Evolutionary conservation across 1,284 basidiomycete species (phyloP).

Genomic region (Sanghuangporus sanghuang): DNA sequence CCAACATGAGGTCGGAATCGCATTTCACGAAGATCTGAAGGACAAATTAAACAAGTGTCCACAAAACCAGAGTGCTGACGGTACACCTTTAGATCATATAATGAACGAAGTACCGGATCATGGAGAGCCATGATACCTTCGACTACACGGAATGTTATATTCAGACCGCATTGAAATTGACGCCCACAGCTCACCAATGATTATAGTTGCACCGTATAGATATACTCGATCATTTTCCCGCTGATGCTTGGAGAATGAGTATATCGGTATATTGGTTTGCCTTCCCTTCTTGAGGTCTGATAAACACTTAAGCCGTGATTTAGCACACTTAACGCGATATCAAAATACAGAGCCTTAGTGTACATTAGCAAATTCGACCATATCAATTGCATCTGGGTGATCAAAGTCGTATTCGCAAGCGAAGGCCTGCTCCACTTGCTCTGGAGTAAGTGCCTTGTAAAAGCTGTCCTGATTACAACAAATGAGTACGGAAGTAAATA

Average conservation of each 20-base stretch:
- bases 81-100: slow-evolving; percentile 89
- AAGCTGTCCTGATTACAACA: slow-evolving; percentile 74
- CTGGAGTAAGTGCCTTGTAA: slow-evolving; percentile 77
- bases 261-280: slow-evolving; percentile 86
- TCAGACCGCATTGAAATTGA: slow-evolving; percentile 1
- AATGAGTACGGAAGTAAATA: not conserved
- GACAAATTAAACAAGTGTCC: not conserved
- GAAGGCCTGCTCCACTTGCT: slow-evolving; percentile 79
- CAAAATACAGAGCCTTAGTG: slow-evolving; percentile 23
- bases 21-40: slow-evolving; percentile 77
- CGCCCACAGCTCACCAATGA: slow-evolving; percentile 59
- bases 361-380: slow-evolving; percentile 79
- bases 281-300: slow-evolving; percentile 78
- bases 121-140: slow-evolving; percentile 93
- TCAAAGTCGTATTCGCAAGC: slow-evolving; percentile 90
- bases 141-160: slow-evolving; percentile 36
- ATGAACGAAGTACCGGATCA: slow-evolving; percentile 67
- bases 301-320: slow-evolving; percentile 54
- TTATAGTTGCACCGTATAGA: slow-evolving; percentile 92
- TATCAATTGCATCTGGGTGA: slow-evolving; percentile 91
- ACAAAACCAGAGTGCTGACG: slow-evolving; percentile 11
- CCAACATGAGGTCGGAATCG: slow-evolving; percentile 96
- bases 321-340: not conserved
- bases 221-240: slow-evolving; percentile 83
- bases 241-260: slow-evolving; percentile 92